phyloP scores from a whole-genome alignment of 164 flowering plant species.

The Dillenia turbinata region DNA sequence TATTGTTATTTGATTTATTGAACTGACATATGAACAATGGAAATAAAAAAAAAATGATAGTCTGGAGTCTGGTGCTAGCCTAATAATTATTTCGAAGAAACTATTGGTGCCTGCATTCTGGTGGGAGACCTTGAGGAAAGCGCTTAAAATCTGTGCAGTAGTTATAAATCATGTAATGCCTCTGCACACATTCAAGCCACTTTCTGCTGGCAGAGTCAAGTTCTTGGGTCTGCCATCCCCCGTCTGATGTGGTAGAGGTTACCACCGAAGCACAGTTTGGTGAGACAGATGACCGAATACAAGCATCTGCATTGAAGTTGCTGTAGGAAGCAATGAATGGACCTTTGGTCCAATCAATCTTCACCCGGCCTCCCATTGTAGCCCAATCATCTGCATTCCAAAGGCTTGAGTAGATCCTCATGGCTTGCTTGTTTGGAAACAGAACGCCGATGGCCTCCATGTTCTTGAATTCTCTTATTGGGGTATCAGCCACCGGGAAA shows the following conservation, averaged over 20 bases:
- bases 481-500: conserved; percentile 33
- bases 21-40: too few relatives aligned
- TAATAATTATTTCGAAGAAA: too few relatives aligned
- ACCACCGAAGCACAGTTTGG: conserved; percentile 9
- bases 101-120: conserved; percentile 13
- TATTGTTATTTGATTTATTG: too few relatives aligned
- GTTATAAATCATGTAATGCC: conserved; percentile 34
- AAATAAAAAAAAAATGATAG: too few relatives aligned
- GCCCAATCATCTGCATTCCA: conserved; percentile 35
- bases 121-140: conserved; percentile 32
- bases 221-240: conserved; percentile 18
- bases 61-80: too few relatives aligned
- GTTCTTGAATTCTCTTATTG: conserved; percentile 39
- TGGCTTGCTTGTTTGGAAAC: conserved; percentile 37
- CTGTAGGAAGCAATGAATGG: conserved; percentile 34
- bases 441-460: conserved; percentile 22
- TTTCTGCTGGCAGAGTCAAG: conserved; percentile 21
- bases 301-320: conserved; percentile 27
- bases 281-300: conserved; percentile 5
- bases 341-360: conserved; percentile 42
- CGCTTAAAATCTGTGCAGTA: conserved; percentile 38
- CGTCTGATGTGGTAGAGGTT: background rate
- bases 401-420: conserved; percentile 36
- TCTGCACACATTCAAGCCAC: conserved; percentile 27
- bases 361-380: conserved; percentile 27